These are phyloP conservation scores for Mycena crocata DNA, from an alignment of 768 basidiomycete genomes.

Conservation along the genomic window DNA sequence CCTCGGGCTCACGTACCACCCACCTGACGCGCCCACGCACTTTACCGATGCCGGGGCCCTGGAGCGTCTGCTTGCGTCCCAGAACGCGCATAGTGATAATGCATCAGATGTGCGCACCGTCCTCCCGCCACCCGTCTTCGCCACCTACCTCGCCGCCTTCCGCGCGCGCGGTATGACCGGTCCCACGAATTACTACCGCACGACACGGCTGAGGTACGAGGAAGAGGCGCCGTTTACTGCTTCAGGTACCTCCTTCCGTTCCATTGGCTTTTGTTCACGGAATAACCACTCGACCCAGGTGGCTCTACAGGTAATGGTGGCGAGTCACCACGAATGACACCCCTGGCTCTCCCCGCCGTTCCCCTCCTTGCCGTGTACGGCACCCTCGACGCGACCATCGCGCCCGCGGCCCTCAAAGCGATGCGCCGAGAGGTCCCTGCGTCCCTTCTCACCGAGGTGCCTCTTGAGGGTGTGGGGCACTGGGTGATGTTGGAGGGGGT, in stretches of 20 bases:
- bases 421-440: constrained; percentile 66
- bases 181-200: constrained; percentile 84
- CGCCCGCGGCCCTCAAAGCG: constrained; percentile 52
- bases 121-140: not conserved
- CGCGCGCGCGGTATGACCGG: constrained; percentile 72
- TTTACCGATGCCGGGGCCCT: constrained; percentile 8
- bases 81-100: too few species aligned
- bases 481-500: constrained; percentile 75
- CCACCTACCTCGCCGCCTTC: constrained; percentile 27
- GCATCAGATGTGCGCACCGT: too few species aligned
- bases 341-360: constrained; percentile 55
- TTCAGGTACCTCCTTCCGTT: not conserved
- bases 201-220: constrained; percentile 60
- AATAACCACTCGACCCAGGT: too few species aligned
- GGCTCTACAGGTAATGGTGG: not conserved
- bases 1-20: constrained; percentile 42
- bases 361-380: constrained; percentile 75
- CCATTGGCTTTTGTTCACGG: too few species aligned
- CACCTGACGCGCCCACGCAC: constrained; percentile 1
- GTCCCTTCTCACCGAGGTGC: constrained; percentile 59
- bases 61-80: too few species aligned
- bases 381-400: constrained; percentile 63
- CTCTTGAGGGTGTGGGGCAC: constrained; percentile 68
- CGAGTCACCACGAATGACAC: too few species aligned
- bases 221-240: constrained; percentile 63